Base-by-base conservation (phyloP, 116 monocot genomes). In the Iris pallida region DNA sequence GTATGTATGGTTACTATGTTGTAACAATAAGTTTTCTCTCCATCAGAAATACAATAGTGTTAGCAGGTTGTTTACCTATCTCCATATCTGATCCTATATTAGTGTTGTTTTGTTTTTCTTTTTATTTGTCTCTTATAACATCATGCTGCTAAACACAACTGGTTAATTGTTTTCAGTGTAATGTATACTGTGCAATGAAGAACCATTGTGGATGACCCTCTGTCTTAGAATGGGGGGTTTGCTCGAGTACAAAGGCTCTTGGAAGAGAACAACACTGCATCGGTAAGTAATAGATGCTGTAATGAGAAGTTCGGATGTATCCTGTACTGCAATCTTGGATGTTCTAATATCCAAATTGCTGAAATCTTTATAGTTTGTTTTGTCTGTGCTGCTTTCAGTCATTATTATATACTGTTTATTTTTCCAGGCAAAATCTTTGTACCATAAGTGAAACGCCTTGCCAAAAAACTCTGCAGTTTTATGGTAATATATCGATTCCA, bases 171-270 rank as follows among this genome's bases (percentile, higher is more conserved):
- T 68, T 73, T 56, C 76, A 97, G 97, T 80, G 90, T 97, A 61
- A 73, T 97, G 85, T 92, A 88, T 87, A 74, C 54, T 97, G 6
- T 92, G 97, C 83, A 97, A 97, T 68, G 97, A 97, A 70, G 97
- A 97, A 68, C 92, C 97, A 16, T 76, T 97, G 16, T 97, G 97
- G 97, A 87, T 97, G 92, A 89, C 61, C 44, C 79, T 78, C 45
- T 92, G 89, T 60, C 83, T 97, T 40, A 81, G 70, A 75, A 75
- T 68, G 54, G 83, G 87, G 2, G 97, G 97, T 66, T 63, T 56
- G 58, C 59, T 97, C 61, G 79, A 83, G 65, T 97, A 92, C 61
- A 87, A 59, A 68, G 83, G 79, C 52, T 85, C 92, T 49, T 97
- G 97, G 97, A 97, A 88, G 81, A 92, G 66, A 45, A 92, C 97